Evolutionary conservation across 139 green algal species (phyloP).

Genomic region (Coelastrella sp.): DNA sequence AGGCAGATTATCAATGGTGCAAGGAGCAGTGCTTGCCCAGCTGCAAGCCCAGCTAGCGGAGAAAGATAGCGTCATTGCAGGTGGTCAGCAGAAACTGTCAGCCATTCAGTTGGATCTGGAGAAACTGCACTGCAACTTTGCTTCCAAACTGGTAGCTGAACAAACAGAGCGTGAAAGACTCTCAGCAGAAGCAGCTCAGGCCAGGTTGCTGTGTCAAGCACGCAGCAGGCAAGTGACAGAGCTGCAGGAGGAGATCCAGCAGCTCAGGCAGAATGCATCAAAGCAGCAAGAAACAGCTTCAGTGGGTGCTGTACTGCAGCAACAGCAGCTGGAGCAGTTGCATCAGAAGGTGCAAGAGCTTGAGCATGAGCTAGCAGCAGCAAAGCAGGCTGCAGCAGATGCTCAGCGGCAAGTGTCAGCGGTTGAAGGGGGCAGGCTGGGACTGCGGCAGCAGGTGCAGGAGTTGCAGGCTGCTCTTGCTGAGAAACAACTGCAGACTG

Average conservation of each 20-base stretch:
- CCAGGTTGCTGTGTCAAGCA: conserved; percentile 49
- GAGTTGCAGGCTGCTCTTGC: conserved; percentile 26
- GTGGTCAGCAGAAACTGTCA: neutral
- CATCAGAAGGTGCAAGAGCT: conserved; percentile 6
- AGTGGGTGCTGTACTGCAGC: conserved; percentile 35
- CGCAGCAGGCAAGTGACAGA: conserved; percentile 49
- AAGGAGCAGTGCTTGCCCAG: conserved; percentile 42
- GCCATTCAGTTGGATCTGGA: conserved; percentile 26
- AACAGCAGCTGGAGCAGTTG: conserved; percentile 39
- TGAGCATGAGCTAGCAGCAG: conserved; percentile 46
- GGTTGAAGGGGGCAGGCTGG: conserved; percentile 3
- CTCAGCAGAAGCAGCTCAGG: conserved; percentile 50
- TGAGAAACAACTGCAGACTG: conserved; percentile 52
- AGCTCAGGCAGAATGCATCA: conserved; percentile 5
- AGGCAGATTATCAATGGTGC: conserved; percentile 48
- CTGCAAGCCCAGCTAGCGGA: conserved; percentile 30
- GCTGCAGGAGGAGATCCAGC: conserved; percentile 43
- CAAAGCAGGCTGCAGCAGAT: conserved; percentile 46
- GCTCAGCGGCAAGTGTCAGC: neutral
- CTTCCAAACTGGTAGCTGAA: conserved; percentile 35
- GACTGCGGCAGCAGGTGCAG: conserved; percentile 47
- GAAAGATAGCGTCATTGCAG: conserved; percentile 21
- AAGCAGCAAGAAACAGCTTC: conserved; percentile 33
- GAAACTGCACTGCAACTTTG: neutral
- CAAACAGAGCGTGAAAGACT: conserved; percentile 49